Evolutionary conservation across 1,284 basidiomycete species (phyloP).

Genomic region (Puccinia triticina): DNA sequence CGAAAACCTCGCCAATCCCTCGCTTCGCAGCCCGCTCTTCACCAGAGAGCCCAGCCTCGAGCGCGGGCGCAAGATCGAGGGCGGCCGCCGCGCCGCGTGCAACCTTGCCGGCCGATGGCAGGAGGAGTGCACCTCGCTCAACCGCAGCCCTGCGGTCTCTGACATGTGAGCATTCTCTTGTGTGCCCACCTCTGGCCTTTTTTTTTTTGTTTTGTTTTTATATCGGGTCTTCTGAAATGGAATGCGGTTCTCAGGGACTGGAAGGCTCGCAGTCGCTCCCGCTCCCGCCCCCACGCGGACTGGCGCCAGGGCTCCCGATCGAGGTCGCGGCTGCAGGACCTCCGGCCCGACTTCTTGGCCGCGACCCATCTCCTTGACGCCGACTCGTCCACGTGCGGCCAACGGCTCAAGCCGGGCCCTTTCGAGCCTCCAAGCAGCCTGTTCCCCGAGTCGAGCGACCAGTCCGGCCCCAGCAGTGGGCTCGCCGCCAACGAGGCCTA

Average conservation of each 20-base stretch:
- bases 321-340: constrained; percentile 12
- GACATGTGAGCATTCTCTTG: constrained; percentile 36
- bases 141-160: constrained; percentile 7
- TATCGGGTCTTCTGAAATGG: too few species aligned
- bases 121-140: constrained; percentile 3
- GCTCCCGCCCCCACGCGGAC: constrained; percentile 36
- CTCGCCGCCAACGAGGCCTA: not conserved
- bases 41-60: constrained; percentile 45
- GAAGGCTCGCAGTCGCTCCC: constrained; percentile 48
- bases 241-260: constrained; percentile 39
- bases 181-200: too few species aligned
- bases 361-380: not conserved
- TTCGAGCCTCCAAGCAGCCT: not conserved
- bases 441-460: not conserved
- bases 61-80: constrained; percentile 10
- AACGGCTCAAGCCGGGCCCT: constrained; percentile 1
- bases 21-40: too few species aligned
- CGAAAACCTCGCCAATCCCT: too few species aligned
- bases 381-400: not conserved
- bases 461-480: not conserved
- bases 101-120: constrained; percentile 42
- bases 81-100: not conserved
- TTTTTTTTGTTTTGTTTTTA: not conserved
- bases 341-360: not conserved
- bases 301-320: constrained; percentile 34